Conservation (phyloP, 176 grass and related monocot species). For the Puccinellia tenuiflora region DNA sequence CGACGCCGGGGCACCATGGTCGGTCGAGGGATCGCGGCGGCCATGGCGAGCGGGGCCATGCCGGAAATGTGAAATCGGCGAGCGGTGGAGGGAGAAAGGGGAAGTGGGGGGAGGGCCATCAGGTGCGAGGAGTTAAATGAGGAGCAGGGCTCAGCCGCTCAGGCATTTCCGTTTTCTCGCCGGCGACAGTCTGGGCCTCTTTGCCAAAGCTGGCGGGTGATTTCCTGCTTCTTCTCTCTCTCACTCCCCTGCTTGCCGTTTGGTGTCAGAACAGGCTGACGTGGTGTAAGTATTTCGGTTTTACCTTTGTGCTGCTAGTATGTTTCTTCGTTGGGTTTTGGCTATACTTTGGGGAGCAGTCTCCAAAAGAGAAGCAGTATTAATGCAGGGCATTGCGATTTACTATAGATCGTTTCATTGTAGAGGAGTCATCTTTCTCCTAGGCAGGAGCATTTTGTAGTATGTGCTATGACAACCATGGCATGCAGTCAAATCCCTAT, state of each 20-base stretch:
- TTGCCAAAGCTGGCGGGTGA: not conserved
- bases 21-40: not conserved
- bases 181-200: too few species aligned
- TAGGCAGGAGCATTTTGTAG: too few species aligned
- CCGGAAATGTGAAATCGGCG: not conserved
- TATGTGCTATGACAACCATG: too few species aligned
- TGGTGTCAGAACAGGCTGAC: not conserved
- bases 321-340: not conserved
- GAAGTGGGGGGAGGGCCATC: not conserved
- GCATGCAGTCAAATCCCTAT: too few species aligned
- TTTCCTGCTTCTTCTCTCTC: not conserved
- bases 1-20: not conserved
- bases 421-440: not conserved
- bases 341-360: slow-evolving; percentile 1
- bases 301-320: not conserved
- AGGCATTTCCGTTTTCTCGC: too few species aligned
- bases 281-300: not conserved
- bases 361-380: not conserved
- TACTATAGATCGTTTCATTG: not conserved
- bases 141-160: too few species aligned
- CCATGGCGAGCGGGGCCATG: not conserved
- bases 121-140: not conserved
- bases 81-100: slow-evolving; percentile 15
- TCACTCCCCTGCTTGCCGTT: not conserved
- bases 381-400: too few species aligned